Evolutionary conservation across 306 rosid species (phyloP).

Genomic region (Vigna mungo): DNA sequence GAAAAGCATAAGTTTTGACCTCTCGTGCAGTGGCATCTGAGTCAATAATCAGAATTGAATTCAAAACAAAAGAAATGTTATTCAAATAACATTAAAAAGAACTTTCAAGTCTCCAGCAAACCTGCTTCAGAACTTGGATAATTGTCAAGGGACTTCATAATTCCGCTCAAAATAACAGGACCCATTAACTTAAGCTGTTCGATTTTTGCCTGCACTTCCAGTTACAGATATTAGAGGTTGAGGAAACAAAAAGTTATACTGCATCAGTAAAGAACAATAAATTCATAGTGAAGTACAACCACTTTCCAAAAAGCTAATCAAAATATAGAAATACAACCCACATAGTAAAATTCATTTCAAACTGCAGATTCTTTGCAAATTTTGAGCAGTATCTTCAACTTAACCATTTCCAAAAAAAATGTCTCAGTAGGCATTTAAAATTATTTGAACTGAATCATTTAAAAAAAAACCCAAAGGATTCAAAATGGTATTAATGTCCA

Average conservation of each 20-base stretch:
- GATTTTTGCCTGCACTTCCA: slow-evolving; percentile 72
- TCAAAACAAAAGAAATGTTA: slow-evolving; percentile 32
- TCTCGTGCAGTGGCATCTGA: slow-evolving; percentile 82
- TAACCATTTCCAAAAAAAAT: slow-evolving; percentile 5
- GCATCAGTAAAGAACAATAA: slow-evolving; percentile 21
- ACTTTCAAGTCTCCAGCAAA: slow-evolving; percentile 40
- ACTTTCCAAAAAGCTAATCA: slow-evolving; percentile 16
- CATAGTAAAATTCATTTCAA: slow-evolving; percentile 21
- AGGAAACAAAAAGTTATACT: slow-evolving; percentile 14
- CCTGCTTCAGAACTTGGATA: slow-evolving; percentile 78
- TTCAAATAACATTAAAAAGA: slow-evolving; percentile 37
- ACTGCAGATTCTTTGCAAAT: slow-evolving; percentile 30
- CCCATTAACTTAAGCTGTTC: slow-evolving; percentile 93
- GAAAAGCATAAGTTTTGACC: slow-evolving; percentile 87
- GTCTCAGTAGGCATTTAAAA: slow-evolving; percentile 16
- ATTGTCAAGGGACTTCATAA: slow-evolving; percentile 90
- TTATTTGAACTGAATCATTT: slow-evolving; percentile 14
- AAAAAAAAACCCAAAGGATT: not conserved
- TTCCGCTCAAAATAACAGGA: slow-evolving; percentile 90
- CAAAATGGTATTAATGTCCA: not conserved
- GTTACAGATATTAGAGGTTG: slow-evolving; percentile 42
- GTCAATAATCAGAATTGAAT: slow-evolving; percentile 39
- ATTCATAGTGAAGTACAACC: slow-evolving; percentile 31
- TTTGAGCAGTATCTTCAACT: slow-evolving; percentile 27
- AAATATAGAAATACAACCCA: slow-evolving; percentile 29